phyloP scores from a whole-genome alignment of 306 rosid genomes.

The Nissolia schottii region DNA sequence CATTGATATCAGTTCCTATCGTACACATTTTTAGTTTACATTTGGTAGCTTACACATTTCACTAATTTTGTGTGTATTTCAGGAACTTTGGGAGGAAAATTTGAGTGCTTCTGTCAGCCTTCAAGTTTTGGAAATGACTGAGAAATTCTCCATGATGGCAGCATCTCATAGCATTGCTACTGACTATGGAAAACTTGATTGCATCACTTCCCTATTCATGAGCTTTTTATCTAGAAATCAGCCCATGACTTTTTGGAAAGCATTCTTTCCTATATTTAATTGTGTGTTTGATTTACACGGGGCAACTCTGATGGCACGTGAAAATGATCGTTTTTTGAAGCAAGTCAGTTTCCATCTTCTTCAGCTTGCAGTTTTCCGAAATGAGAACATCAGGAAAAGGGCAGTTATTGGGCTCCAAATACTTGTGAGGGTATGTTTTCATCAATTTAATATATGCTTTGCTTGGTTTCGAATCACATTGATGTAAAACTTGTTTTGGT shows the following conservation, averaged over 20 bases:
- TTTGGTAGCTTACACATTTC: constrained; percentile 16
- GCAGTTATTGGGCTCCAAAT: constrained; percentile 93
- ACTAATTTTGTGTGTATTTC: constrained; percentile 24
- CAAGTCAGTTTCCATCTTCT: constrained; percentile 97
- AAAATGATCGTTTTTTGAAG: constrained; percentile 95
- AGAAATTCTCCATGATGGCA: constrained; percentile 78
- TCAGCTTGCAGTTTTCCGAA: constrained; percentile 90
- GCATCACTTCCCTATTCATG: constrained; percentile 80
- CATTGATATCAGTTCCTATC: too few species aligned
- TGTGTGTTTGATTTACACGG: constrained; percentile 81
- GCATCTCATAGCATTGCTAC: constrained; percentile 82
- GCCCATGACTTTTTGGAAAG: constrained; percentile 78
- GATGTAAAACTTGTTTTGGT: constrained; percentile 13
- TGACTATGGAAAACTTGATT: constrained; percentile 93
- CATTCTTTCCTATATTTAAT: constrained; percentile 83
- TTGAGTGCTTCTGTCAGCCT: constrained; percentile 93
- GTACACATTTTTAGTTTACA: neutral
- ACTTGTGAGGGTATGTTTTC: constrained; percentile 80
- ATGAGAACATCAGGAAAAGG: constrained; percentile 85
- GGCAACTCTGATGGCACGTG: constrained; percentile 89
- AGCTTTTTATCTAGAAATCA: constrained; percentile 92
- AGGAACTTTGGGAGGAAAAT: constrained; percentile 99
- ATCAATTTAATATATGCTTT: constrained; percentile 1
- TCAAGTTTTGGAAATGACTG: constrained; percentile 87
- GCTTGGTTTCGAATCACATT: neutral